These are phyloP conservation scores for Kwoniella sp. DNA, from an alignment of 768 basidiomycete species.

Conservation along the genomic window DNA sequence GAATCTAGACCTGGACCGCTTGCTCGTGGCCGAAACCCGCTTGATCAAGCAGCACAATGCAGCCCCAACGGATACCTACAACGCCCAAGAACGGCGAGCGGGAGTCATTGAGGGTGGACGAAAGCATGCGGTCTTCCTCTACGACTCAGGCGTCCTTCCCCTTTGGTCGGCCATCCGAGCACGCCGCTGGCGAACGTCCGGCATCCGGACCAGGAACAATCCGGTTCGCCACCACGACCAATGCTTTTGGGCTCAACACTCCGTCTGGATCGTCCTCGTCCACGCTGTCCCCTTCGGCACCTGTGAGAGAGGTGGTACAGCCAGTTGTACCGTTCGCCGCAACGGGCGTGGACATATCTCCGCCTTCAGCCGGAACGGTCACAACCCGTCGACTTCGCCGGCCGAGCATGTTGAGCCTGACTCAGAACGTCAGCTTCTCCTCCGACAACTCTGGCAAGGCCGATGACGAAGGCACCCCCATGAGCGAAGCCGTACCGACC, in stretches of 20 bases:
- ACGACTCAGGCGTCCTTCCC: background rate
- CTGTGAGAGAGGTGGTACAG: too few species aligned
- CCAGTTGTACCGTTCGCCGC: background rate
- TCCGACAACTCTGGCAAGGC: slow-evolving; percentile 12
- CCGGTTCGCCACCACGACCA: slow-evolving; percentile 30
- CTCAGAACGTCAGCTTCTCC: slow-evolving; percentile 14
- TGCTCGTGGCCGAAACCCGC: too few species aligned
- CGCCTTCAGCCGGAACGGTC: slow-evolving; percentile 19
- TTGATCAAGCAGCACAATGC: slow-evolving; percentile 7
- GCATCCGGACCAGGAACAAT: slow-evolving; percentile 14
- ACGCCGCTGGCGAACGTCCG: too few species aligned
- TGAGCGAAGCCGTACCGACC: background rate
- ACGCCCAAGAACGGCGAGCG: background rate
- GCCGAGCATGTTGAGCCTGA: slow-evolving; percentile 37
- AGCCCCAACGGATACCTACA: slow-evolving; percentile 17
- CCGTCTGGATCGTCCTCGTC: slow-evolving; percentile 21
- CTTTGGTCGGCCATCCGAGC: too few species aligned
- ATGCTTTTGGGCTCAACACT: slow-evolving; percentile 37
- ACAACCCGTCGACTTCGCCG: slow-evolving; percentile 24
- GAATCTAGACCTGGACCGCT: too few species aligned
- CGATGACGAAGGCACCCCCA: slow-evolving; percentile 10
- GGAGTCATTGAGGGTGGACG: slow-evolving; percentile 3
- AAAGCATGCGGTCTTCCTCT: slow-evolving; percentile 12
- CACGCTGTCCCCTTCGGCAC: too few species aligned
- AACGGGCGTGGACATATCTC: slow-evolving; percentile 9